Conservation (phyloP, 2,329 filamentous ascomycete species). For the Phialophora verrucosa region DNA sequence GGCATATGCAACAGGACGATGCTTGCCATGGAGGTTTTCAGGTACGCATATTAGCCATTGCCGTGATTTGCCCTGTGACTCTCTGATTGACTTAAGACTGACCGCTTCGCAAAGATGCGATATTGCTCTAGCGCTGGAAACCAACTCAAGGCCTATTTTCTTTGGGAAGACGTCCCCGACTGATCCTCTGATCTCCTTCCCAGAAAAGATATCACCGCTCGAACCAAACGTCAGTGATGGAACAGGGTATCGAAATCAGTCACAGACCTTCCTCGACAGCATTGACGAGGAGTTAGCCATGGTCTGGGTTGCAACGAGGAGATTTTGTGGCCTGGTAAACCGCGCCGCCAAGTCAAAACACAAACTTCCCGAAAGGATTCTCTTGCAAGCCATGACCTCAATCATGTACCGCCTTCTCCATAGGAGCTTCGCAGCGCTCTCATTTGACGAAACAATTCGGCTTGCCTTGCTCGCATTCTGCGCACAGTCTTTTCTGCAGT, state of each 20-base stretch:
- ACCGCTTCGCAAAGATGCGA: conserved; percentile 38
- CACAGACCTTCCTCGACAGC: conserved; percentile 19
- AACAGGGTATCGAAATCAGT: not conserved
- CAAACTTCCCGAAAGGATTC: conserved; percentile 36
- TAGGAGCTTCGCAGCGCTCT: conserved; percentile 42
- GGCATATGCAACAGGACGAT: conserved; percentile 44
- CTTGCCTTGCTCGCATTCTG: conserved; percentile 50
- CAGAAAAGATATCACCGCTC: not conserved
- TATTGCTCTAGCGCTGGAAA: conserved; percentile 40
- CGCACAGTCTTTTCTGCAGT: conserved; percentile 49
- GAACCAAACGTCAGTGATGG: not conserved
- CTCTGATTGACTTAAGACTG: not conserved
- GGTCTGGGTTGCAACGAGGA: conserved; percentile 39
- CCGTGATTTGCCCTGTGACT: not conserved
- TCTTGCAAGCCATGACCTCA: conserved; percentile 46
- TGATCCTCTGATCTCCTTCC: conserved; percentile 5
- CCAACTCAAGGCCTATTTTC: conserved; percentile 38
- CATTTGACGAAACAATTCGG: conserved; percentile 48
- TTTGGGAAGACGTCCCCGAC: conserved; percentile 32
- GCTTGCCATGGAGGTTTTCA: conserved; percentile 46
- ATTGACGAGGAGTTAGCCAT: conserved; percentile 35
- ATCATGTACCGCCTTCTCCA: conserved; percentile 51
- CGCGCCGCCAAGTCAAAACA: conserved; percentile 37
- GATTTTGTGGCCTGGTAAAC: conserved; percentile 38
- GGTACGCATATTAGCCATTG: conserved; percentile 34